Evolutionary conservation across 805 yeast species (phyloP), one percentile per base, ranked within the genome.

Genomic region (Lipomyces kockii): DNA sequence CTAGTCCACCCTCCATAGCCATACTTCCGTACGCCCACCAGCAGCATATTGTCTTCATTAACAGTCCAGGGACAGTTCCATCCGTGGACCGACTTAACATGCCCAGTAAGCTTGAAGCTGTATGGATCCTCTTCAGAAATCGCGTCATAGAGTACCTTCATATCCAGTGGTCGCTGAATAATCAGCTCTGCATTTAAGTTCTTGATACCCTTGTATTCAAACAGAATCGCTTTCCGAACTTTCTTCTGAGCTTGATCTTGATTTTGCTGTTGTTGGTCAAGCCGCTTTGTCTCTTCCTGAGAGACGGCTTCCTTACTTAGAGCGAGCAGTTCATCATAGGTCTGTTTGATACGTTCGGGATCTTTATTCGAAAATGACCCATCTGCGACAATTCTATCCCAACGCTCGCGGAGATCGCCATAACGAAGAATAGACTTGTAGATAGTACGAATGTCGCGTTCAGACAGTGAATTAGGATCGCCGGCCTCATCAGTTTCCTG

Each of bases 1-100:
- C 90, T 93, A 2, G 84, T 77, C 99, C 99, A 95, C 0, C 97
- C 88, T 20, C 98, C 98, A 78, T 92, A 93, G 0, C 99, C 99
- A 78, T 93, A 93, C 79, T 91, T 92, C 75, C 85, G 84, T 27
- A 94, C 90, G 71, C 99, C 99, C 46, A 90, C 86, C 68, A 95
- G 78, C 63, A 95, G 82, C 87, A 87, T 90, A 61, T 92, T 90
- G 77, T 95, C 99, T 76, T 95, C 97, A 39, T 83, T 86, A 14
- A 83, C 82, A 2, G 83, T 82, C 99, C 99, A 95, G 35, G 86
- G 87, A 74, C 97, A 91, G 62, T 86, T 85, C 99, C 99, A 95
- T 57, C 90, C 94, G 74, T 87, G 87, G 9, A 92, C 98, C 29
- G 88, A 87, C 79, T 93, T 93, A 22, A 95, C 90, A 14, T 83